Percentiles rank a stretch among this genome's conserved stretches.
These are phyloP conservation scores for Panicum miliaceum DNA, from an alignment of 176 grass and related monocot genomes.

Conservation along the genomic window DNA sequence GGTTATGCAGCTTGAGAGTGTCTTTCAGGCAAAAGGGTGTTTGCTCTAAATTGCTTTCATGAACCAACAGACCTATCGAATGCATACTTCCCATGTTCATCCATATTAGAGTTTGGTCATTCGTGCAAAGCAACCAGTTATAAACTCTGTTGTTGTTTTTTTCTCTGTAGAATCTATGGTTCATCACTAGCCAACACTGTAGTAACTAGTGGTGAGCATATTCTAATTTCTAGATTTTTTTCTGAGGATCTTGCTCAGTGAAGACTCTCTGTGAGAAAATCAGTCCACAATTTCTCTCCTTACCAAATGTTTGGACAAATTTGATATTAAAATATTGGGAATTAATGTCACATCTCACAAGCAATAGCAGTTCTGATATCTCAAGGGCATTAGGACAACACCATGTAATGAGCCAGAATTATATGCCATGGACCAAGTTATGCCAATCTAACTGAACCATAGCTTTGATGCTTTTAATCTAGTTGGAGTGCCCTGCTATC, in stretches of 20 bases:
- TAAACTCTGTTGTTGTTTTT: background rate
- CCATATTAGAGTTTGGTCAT: background rate
- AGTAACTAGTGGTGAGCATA: background rate
- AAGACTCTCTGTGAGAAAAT: background rate
- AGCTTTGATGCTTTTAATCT: background rate
- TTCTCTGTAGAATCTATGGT: background rate
- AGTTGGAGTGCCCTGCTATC: background rate
- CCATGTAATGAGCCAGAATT: background rate
- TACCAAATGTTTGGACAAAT: constrained; percentile 12
- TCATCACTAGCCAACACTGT: background rate
- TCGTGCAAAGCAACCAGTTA: background rate
- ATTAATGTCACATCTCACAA: constrained; percentile 6
- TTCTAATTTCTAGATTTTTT: background rate
- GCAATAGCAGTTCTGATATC: background rate
- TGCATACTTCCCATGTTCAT: constrained; percentile 4
- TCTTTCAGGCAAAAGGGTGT: background rate
- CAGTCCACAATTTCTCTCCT: background rate
- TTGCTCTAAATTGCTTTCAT: background rate
- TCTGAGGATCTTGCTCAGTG: background rate
- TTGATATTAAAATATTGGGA: background rate
- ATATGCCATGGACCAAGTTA: background rate
- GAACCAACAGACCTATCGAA: background rate
- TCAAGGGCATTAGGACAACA: background rate
- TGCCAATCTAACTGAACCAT: constrained; percentile 28
- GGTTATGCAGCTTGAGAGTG: background rate